phyloP scores from a whole-genome alignment of 805 yeast species.

The Naumovozyma baii region DNA sequence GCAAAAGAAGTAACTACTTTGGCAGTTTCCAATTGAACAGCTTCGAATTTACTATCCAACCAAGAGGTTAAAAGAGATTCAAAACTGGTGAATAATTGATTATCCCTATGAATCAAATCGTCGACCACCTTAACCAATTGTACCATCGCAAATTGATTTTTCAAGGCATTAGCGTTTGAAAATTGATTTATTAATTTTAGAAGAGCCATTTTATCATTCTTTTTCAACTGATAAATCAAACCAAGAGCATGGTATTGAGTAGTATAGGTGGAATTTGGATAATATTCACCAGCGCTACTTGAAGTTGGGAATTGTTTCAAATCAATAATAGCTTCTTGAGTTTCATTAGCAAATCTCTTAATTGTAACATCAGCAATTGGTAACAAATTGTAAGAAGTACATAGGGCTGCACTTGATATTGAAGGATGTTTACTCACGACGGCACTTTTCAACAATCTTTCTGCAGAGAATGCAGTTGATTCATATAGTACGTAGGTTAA shows the following conservation, averaged over 20 bases:
- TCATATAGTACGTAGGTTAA: constrained; percentile 83
- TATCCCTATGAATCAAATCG: constrained; percentile 62
- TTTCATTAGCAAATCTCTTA: constrained; percentile 87
- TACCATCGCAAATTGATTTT: constrained; percentile 73
- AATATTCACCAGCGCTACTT: constrained; percentile 31
- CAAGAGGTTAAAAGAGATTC: constrained; percentile 54
- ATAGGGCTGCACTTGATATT: constrained; percentile 87
- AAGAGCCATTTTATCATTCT: constrained; percentile 89
- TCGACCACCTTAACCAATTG: constrained; percentile 78
- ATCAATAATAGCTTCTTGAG: constrained; percentile 72
- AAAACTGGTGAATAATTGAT: constrained; percentile 39
- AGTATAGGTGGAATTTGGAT: constrained; percentile 66
- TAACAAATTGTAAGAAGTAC: constrained; percentile 79
- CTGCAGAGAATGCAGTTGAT: constrained; percentile 85
- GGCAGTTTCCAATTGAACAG: constrained; percentile 88
- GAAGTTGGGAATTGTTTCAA: constrained; percentile 33
- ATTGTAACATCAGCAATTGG: constrained; percentile 89
- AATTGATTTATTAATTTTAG: constrained; percentile 81
- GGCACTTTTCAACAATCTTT: constrained; percentile 83
- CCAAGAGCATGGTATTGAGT: constrained; percentile 96
- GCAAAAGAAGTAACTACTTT: constrained; percentile 41
- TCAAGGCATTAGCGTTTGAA: constrained; percentile 49
- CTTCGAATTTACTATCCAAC: constrained; percentile 72
- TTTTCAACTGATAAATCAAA: constrained; percentile 73
- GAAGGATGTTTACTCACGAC: constrained; percentile 85